phyloP scores from a whole-genome alignment of 2,329 filamentous ascomycete genomes.

The Didymella keratinophila region DNA sequence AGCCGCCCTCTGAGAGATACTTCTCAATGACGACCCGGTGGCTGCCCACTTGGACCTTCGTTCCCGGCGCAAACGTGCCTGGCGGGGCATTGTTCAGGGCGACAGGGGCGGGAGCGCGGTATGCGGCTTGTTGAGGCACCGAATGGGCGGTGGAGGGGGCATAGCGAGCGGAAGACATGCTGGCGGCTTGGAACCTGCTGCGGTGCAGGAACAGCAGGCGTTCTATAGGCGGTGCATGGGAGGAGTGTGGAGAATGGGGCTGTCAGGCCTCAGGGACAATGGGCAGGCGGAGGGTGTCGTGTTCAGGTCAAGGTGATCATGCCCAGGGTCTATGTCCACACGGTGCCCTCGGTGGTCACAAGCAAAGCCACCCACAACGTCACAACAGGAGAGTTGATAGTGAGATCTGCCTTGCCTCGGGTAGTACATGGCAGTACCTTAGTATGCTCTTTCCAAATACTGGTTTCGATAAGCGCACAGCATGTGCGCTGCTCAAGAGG shows the following conservation, averaged over 20 bases:
- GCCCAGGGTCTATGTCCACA: constrained; percentile 23
- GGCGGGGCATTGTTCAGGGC: constrained; percentile 52
- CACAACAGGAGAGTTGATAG: constrained; percentile 20
- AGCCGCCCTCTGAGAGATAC: constrained; percentile 97
- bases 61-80: constrained; percentile 90
- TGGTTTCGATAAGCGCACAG: background rate
- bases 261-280: constrained; percentile 22
- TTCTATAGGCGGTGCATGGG: constrained; percentile 46
- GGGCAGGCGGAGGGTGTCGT: constrained; percentile 28
- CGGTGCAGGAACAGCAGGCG: constrained; percentile 40
- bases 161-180: constrained; percentile 52
- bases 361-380: constrained; percentile 42
- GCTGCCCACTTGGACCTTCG: constrained; percentile 93
- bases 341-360: constrained; percentile 28
- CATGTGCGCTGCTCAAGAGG: background rate
- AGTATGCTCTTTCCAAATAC: too few relatives aligned
- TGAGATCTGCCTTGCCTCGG: constrained; percentile 3
- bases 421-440: background rate
- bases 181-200: constrained; percentile 46
- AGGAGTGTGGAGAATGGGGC: constrained; percentile 18
- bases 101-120: constrained; percentile 42
- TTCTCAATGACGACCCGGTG: constrained; percentile 95
- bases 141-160: constrained; percentile 45
- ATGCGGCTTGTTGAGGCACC: constrained; percentile 48
- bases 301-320: constrained; percentile 30